phyloP scores from a whole-genome alignment of 73 alveolate species.

The Paramecium pentaurelia region DNA sequence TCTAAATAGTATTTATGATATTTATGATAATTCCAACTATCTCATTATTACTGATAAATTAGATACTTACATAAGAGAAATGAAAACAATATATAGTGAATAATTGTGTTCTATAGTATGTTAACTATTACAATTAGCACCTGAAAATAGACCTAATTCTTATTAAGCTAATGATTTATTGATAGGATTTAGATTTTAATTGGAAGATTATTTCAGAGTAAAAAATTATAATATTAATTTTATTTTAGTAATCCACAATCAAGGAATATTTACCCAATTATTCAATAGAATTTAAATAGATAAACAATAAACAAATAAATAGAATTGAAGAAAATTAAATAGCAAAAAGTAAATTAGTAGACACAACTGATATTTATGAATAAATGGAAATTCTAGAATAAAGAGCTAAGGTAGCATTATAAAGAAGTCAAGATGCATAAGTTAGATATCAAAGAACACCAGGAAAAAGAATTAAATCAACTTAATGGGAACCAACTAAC shows the following conservation, averaged over 20 bases:
- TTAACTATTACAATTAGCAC: neutral
- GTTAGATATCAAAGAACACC: neutral
- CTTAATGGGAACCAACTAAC: neutral
- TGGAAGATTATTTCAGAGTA: constrained; percentile 13
- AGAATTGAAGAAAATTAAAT: neutral
- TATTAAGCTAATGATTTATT: neutral
- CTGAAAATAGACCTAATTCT: constrained; percentile 20
- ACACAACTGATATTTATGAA: neutral
- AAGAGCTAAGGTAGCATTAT: neutral
- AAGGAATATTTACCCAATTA: neutral
- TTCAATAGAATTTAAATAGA: neutral
- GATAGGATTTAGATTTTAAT: neutral
- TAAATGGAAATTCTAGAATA: neutral
- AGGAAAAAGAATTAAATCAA: neutral
- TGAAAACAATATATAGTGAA: neutral
- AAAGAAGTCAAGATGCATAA: neutral
- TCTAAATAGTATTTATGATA: neutral
- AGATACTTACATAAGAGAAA: neutral
- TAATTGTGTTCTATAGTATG: constrained; percentile 11
- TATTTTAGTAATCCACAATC: neutral
- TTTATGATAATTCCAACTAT: neutral
- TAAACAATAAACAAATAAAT: neutral
- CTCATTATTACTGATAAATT: neutral
- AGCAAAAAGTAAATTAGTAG: neutral
- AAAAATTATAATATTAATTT: neutral